A percentile compares a stretch with the other conserved stretches of the same genome.
phyloP scores from a whole-genome alignment of 2,329 filamentous ascomycete genomes.

The Grosmannia clavigera region DNA sequence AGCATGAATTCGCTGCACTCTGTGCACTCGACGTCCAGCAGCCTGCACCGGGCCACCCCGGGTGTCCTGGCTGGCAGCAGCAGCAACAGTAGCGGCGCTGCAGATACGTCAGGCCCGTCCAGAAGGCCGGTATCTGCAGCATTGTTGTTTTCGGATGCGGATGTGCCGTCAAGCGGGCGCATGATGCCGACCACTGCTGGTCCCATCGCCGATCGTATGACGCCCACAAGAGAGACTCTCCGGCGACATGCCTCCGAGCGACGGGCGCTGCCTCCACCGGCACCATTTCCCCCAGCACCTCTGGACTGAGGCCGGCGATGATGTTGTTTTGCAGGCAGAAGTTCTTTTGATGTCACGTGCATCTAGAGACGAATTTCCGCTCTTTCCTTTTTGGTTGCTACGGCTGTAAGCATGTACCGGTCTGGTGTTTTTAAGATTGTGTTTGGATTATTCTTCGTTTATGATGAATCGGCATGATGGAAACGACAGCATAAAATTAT shows the following conservation, averaged over 20 bases:
- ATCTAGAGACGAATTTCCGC: not conserved
- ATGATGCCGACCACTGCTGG: not conserved
- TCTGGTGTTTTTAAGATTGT: not conserved
- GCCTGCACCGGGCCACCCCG: not conserved
- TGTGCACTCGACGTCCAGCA: constrained; percentile 4
- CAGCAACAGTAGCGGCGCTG: not conserved
- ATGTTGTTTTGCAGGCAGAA: not conserved
- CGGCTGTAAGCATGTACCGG: not conserved
- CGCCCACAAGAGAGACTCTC: constrained; percentile 8
- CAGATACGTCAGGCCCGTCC: not conserved
- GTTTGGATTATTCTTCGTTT: not conserved
- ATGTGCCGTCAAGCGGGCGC: not conserved
- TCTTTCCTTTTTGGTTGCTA: not conserved
- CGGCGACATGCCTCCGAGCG: constrained; percentile 8
- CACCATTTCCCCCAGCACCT: not conserved
- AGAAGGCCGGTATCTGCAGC: not conserved
- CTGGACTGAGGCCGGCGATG: not conserved
- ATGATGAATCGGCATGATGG: not conserved
- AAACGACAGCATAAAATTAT: not conserved
- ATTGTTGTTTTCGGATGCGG: not conserved
- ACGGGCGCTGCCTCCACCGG: not conserved
- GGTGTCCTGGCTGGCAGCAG: not conserved
- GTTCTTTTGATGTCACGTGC: not conserved
- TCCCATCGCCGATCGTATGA: constrained; percentile 4
- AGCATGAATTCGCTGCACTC: constrained; percentile 7